Base-by-base conservation (phyloP, 2,329 filamentous ascomycete genomes). In the Nemania abortiva region DNA sequence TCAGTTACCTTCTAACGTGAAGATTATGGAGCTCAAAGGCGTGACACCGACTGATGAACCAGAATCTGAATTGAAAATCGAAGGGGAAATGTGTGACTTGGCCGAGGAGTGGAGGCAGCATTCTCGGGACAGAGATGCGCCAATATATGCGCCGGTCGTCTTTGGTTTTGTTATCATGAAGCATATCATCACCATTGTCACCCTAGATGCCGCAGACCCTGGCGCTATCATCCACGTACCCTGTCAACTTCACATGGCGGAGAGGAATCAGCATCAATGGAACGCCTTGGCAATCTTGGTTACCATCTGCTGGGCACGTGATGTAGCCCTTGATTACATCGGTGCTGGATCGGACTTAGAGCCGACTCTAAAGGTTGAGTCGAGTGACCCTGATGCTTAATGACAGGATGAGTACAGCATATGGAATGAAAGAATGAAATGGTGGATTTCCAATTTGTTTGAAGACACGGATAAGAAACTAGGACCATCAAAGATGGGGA, bases 261-360 rank as follows among this genome's bases (percentile, higher is more conserved):
- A 78, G 63, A 63, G 63, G 31, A 77, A 74, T 49, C 77, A 79
- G 63, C 72, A 77, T 20, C 76, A 78, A 55, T 79, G 78, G 78
- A 79, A 79, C 31, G 76, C 78, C 13, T 62, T 79, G 53, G 77
- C 76, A 20, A 75, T 79, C 56, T 73, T 79, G 73, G 75, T 75
- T 13, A 78, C 77, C 18, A 69, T 79, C 27, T 79, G 78, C 45
- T 79, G 77, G 76, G 78, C 77, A 18, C 76, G 78, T 42, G 78
- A 79, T 65, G 72, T 74, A 11, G 67, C 71, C 54, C 61, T 66
- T 10, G 31, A 71, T 15, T 65, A 68, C 34, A 61, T 66, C 10
- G 57, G 67, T n/a, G 64, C 68, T 53, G 66, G 63, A 6, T 53
- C 63, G 13, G 60, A 63, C 37, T 45, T 59, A 27, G n/a, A 66